Evolutionary conservation across 139 green algal species (phyloP).

Genomic region (Trebouxia sp.): DNA sequence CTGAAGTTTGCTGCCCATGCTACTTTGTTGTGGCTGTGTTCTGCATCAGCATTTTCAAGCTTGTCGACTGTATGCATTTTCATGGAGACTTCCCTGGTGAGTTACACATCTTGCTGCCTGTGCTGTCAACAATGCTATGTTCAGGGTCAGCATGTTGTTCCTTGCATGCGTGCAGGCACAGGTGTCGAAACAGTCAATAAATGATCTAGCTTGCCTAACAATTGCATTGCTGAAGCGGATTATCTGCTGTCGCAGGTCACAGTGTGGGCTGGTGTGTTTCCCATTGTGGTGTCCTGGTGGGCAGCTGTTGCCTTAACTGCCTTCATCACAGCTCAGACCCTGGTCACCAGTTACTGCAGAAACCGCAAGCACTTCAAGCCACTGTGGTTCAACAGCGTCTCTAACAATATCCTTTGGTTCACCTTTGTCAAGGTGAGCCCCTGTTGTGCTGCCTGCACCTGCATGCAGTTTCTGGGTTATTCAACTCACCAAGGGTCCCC

Average conservation of each 20-base stretch:
- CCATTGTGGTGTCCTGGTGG: conserved; percentile 67
- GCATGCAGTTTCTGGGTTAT: too few species aligned
- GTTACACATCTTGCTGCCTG: neutral
- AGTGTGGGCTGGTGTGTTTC: conserved; percentile 62
- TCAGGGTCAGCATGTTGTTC: too few species aligned
- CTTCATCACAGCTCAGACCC: conserved; percentile 31
- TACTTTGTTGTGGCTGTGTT: neutral
- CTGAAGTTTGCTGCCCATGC: neutral
- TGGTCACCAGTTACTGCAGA: conserved; percentile 38
- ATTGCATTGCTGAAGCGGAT: neutral
- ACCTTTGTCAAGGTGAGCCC: conserved; percentile 30
- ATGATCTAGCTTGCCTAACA: too few species aligned
- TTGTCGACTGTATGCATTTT: neutral
- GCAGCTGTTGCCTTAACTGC: conserved; percentile 44
- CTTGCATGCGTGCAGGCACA: too few species aligned
- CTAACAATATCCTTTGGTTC: conserved; percentile 65
- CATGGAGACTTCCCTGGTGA: neutral
- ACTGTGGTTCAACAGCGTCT: conserved; percentile 54
- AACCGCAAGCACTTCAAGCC: conserved; percentile 39
- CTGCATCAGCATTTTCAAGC: neutral
- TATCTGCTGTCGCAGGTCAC: conserved; percentile 33
- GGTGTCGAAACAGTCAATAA: too few species aligned
- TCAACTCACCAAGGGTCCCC: too few species aligned
- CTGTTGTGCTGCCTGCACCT: too few species aligned
- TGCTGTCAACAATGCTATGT: neutral